Conservation (phyloP, 768 basidiomycete species). For the Dioszegia crocea region DNA sequence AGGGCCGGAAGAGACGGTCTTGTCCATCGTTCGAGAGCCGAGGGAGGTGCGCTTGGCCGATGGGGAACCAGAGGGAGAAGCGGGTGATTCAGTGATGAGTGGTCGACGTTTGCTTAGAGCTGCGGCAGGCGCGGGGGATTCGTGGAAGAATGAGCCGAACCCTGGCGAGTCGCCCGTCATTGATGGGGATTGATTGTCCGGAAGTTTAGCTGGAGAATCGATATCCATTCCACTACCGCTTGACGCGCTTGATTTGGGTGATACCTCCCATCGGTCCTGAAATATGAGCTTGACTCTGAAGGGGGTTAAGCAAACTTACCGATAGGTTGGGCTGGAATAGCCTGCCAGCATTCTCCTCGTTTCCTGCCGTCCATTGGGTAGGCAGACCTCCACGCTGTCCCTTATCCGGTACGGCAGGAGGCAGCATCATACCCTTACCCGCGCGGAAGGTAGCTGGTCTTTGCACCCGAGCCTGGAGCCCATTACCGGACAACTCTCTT, state of each 20-base stretch:
- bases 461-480: conserved; percentile 11
- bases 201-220: conserved; percentile 38
- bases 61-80: conserved; percentile 42
- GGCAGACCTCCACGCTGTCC: conserved; percentile 23
- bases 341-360: conserved; percentile 29
- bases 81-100: conserved; percentile 39
- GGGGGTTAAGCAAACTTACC: conserved; percentile 32
- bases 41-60: conserved; percentile 37
- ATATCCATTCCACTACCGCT: conserved; percentile 36
- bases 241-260: conserved; percentile 2
- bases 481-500: conserved; percentile 30
- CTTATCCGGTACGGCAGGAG: conserved; percentile 34
- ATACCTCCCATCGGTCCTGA: conserved; percentile 26
- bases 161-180: conserved; percentile 31
- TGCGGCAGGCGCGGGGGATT: conserved; percentile 38
- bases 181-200: conserved; percentile 12
- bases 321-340: conserved; percentile 30
- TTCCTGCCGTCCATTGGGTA: conserved; percentile 40
- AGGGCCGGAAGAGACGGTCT: conserved; percentile 32
- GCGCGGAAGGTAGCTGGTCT: conserved; percentile 19
- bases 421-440: conserved; percentile 38
- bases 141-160: conserved; percentile 45
- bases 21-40: conserved; percentile 30
- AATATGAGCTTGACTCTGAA: neutral
- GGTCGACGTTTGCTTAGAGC: conserved; percentile 30